Base-by-base conservation (phyloP, 805 yeast genomes). In the Cyberlindnera lachancei region DNA sequence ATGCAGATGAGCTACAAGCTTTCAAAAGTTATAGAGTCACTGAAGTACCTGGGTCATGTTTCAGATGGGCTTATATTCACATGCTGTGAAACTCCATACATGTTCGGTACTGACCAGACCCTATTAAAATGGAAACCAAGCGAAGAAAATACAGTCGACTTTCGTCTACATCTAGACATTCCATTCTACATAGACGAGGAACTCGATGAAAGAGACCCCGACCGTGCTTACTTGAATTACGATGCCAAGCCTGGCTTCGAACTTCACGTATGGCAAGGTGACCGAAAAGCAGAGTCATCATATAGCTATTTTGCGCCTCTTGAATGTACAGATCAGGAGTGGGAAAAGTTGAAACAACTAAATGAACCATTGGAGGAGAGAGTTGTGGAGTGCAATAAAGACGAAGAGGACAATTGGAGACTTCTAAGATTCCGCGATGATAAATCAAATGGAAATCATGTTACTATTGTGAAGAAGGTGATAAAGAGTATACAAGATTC, bases 111-210 rank as follows among this genome's bases (percentile, higher is more conserved):
- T 1, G 97, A 92, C 55, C 69, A 75, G 1, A 74, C 86, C 6
- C 63, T 92, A 30, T 61, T 92, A 34, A 92, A 94, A 58, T 92
- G 99, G 99, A 92, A 92, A 52, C 97, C 98, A 3, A 85, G 94
- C 10, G 84, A 84, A 41, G 98, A 90, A 56, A 94, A 92, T 48
- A 81, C 96, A 0, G 74, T 94, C 27, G 99, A 92, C 58, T 92
- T 85, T 58, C 78, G 78, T 52, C 56, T 92, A 38, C 66, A 67
- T 21, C 56, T 86, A 37, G 68, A 68, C 22, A 83, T 84, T 46
- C 73, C 76, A 13, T 45, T 57, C 7, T 75, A 45, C 45, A 68
- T 68, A 28, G 90, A 82, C 52, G 71, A 71, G 6, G 83, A 77
- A 34, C 60, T 79, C 18, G 56, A 62, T 18, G 62, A 64, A 26